A percentile compares a stretch with the other conserved stretches of the same genome.
These are phyloP conservation scores for Kitagawia praeruptora DNA, from an alignment of 129 eudicot genomes.

Conservation along the genomic window DNA sequence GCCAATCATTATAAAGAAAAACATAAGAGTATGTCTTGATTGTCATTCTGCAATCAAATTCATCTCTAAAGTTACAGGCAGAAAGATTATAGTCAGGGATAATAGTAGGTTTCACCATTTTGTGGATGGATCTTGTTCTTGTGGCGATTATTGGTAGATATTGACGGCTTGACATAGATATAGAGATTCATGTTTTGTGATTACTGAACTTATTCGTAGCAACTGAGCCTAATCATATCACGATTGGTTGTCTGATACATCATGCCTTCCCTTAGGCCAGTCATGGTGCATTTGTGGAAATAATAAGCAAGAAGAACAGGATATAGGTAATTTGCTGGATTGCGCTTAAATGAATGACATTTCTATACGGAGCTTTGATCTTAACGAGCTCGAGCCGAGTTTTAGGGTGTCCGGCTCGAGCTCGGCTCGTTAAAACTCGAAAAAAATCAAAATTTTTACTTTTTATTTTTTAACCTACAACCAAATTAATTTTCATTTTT, in stretches of 20 bases:
- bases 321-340: neutral
- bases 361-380: too few species aligned
- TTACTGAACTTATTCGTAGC: neutral
- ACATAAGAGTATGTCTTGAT: constrained; percentile 40
- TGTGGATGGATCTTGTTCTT: constrained; percentile 43
- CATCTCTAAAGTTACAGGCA: constrained; percentile 33
- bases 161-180: neutral
- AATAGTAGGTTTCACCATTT: constrained; percentile 45
- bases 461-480: too few species aligned
- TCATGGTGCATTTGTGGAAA: neutral
- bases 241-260: neutral
- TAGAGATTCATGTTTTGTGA: neutral
- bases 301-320: neutral
- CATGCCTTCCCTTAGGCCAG: neutral
- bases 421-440: too few species aligned
- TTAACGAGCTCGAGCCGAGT: too few species aligned
- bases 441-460: too few species aligned
- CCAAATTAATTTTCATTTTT: too few species aligned
- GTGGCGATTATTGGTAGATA: constrained; percentile 38
- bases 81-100: constrained; percentile 40
- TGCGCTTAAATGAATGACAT: neutral
- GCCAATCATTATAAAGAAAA: constrained; percentile 41
- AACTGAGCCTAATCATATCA: too few species aligned
- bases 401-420: too few species aligned
- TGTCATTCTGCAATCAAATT: constrained; percentile 44